Base-by-base conservation (phyloP, 83 land plant species). In the Picea mariana region DNA sequence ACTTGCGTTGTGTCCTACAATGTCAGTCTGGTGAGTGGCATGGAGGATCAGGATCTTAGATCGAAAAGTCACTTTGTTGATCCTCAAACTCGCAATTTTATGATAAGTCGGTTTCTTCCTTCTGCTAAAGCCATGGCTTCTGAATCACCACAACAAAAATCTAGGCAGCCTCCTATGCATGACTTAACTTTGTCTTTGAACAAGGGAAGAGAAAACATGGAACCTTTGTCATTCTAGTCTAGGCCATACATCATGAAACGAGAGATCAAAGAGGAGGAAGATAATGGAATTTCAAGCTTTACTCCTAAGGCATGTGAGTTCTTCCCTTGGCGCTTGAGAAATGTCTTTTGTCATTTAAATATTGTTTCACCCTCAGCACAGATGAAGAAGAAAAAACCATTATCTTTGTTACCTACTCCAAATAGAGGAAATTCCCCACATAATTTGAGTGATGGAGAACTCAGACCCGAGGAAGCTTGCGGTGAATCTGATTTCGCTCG, bases 91-190 rank as follows among this genome's bases (percentile, higher is more conserved):
- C 83, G 83, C 31, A 89, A 89, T 79, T 87, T 90, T 64, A 90
- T 93, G n/a, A n/a, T n/a, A n/a, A n/a, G n/a, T n/a, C n/a, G n/a
- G 91, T 90, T 93, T 86, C 78, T 93, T 21, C 95, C 95, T 18
- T 91, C 91, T 34, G 95, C 93, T 4, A 86, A 89, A 34, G 34
- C 34, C 34, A 34, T 34, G 34, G 34, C 34, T 34, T 34, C 34
- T 34, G 34, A 34, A 34, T 34, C 34, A 34, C 34, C 34, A 34
- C 34, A 34, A 34, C 34, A 34, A 34, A 34, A 2, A 34, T 34
- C 34, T 34, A 34, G 34, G 34, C 1, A 3, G 1, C 34, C 34
- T 34, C 34, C 0, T 34, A 3, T 34, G 34, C 11, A 40, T 17
- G 77, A 38, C 17, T 5, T 21, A 64, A 79, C 82, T 13, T 76